phyloP scores from a whole-genome alignment of 2,329 filamentous ascomycete genomes.

The Coniochaeta ligniaria region DNA sequence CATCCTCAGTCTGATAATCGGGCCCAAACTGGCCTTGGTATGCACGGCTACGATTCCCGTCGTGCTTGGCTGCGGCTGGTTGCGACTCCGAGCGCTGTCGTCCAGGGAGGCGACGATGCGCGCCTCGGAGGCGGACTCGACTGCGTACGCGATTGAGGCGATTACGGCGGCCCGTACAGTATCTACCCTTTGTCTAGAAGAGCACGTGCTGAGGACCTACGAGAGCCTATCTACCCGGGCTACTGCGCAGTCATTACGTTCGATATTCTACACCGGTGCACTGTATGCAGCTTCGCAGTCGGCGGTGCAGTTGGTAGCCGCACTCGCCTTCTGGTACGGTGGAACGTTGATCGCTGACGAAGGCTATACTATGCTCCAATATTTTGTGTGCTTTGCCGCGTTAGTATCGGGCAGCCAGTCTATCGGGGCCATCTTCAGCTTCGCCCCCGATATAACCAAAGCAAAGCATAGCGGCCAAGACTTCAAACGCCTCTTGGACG shows the following conservation, averaged over 20 bases:
- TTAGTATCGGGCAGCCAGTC: constrained; percentile 87
- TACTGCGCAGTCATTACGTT: constrained; percentile 46
- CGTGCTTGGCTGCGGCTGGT: constrained; percentile 59
- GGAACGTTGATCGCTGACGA: constrained; percentile 60
- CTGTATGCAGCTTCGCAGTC: constrained; percentile 54
- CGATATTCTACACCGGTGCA: constrained; percentile 38
- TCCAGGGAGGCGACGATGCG: constrained; percentile 53
- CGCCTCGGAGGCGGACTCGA: constrained; percentile 52
- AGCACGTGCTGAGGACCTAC: constrained; percentile 45
- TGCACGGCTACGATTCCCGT: constrained; percentile 62
- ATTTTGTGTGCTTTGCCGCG: constrained; percentile 26
- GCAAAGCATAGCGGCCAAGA: constrained; percentile 41
- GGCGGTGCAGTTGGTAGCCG: constrained; percentile 44
- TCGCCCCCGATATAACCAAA: constrained; percentile 66
- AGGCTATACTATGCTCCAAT: constrained; percentile 53
- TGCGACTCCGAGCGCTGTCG: constrained; percentile 57
- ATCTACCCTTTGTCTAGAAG: constrained; percentile 44
- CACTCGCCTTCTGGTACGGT: constrained; percentile 75
- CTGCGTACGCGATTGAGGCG: constrained; percentile 59
- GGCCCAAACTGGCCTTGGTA: constrained; percentile 70
- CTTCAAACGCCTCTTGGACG: constrained; percentile 38
- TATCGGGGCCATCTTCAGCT: constrained; percentile 79
- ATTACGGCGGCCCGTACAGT: constrained; percentile 59
- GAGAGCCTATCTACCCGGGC: constrained; percentile 50
- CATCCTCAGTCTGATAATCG: constrained; percentile 61